These are phyloP conservation scores for Quercus alba DNA, from an alignment of 306 rosid genomes.

Conservation along the genomic window DNA sequence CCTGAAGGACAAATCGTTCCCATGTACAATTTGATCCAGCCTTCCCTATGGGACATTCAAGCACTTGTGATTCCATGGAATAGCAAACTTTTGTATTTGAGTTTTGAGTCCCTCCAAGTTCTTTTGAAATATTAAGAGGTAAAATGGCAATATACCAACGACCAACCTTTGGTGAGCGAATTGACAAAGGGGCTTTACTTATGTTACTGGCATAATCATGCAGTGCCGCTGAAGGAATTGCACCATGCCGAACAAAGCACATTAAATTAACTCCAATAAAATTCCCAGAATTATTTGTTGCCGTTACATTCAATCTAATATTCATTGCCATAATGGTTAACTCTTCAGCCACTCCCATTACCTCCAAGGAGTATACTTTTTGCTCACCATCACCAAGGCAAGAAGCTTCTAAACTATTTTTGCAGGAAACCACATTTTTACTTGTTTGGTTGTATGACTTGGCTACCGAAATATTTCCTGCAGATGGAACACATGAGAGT, in stretches of 20 bases:
- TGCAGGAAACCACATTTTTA: slow-evolving; percentile 49
- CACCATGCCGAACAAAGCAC: slow-evolving; percentile 83
- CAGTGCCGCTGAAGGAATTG: slow-evolving; percentile 63
- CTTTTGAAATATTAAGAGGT: slow-evolving; percentile 48
- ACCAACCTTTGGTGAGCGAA: slow-evolving; percentile 68
- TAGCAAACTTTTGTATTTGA: slow-evolving; percentile 55
- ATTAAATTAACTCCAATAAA: slow-evolving; percentile 42
- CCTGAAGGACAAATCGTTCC: slow-evolving; percentile 77
- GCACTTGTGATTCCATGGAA: slow-evolving; percentile 62
- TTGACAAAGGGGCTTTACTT: slow-evolving; percentile 50
- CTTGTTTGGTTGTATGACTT: slow-evolving; percentile 31
- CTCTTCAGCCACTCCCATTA: slow-evolving; percentile 58
- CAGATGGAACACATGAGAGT: slow-evolving; percentile 58
- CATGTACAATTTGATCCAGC: slow-evolving; percentile 80
- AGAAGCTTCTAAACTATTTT: slow-evolving; percentile 42
- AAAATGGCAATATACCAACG: slow-evolving; percentile 66
- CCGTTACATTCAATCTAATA: slow-evolving; percentile 44
- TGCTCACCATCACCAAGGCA: slow-evolving; percentile 59
- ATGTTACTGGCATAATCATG: slow-evolving; percentile 72
- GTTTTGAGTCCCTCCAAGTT: slow-evolving; percentile 36
- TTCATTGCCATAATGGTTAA: slow-evolving; percentile 53
- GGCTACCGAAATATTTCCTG: slow-evolving; percentile 24
- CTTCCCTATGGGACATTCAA: slow-evolving; percentile 71
- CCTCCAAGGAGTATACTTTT: slow-evolving; percentile 60
- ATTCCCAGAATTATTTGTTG: slow-evolving; percentile 34